Conservation (phyloP, 805 yeast species). For the Spencermartinsiella europaea region DNA sequence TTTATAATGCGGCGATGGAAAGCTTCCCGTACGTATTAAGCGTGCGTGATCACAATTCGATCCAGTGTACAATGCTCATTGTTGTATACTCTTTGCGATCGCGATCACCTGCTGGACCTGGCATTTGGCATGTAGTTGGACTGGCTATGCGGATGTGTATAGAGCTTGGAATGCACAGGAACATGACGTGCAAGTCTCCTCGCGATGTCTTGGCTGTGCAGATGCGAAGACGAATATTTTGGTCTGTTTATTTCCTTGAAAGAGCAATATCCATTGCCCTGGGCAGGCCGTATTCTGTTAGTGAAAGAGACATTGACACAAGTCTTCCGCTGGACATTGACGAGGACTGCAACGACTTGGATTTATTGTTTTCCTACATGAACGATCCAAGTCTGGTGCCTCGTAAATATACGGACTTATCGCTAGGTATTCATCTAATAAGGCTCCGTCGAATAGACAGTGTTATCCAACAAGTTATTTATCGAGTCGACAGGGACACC, state of each 20-base stretch:
- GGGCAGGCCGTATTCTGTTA: conserved; percentile 10
- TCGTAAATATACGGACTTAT: neutral
- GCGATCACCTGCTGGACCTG: conserved; percentile 59
- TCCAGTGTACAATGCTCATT: conserved; percentile 8
- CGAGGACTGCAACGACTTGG: conserved; percentile 49
- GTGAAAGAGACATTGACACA: conserved; percentile 68
- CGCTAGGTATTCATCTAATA: conserved; percentile 59
- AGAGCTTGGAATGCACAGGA: conserved; percentile 78
- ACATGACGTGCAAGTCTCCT: conserved; percentile 26
- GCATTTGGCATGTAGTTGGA: conserved; percentile 84
- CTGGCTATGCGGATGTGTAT: conserved; percentile 71
- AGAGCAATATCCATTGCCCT: conserved; percentile 78
- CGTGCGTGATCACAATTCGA: neutral
- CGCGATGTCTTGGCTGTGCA: conserved; percentile 56
- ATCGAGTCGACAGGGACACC: conserved; percentile 27
- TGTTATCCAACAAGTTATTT: conserved; percentile 63
- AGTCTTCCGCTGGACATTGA: conserved; percentile 68
- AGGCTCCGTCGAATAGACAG: conserved; percentile 68
- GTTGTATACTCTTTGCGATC: conserved; percentile 6
- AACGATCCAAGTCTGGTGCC: neutral
- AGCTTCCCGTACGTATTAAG: conserved; percentile 1
- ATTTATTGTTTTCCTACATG: neutral
- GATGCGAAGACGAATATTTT: conserved; percentile 66
- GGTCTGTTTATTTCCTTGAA: conserved; percentile 84
- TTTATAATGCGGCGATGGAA: conserved; percentile 7